These are phyloP conservation scores for Lactarius quietus DNA, from an alignment of 768 basidiomycete genomes.

Conservation along the genomic window DNA sequence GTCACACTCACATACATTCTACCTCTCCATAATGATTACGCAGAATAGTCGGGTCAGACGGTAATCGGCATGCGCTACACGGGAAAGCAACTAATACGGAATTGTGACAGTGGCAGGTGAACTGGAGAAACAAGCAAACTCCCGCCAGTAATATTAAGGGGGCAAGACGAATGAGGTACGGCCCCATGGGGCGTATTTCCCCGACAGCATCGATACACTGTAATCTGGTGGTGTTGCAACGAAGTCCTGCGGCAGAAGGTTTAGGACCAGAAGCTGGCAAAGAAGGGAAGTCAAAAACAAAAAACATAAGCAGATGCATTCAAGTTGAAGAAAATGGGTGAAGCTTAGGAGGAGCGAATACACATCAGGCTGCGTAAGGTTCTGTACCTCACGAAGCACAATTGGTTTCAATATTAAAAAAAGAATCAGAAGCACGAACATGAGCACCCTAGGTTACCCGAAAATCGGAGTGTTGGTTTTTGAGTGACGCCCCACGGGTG, in stretches of 20 bases:
- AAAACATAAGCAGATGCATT: too few species aligned
- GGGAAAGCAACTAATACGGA: too few species aligned
- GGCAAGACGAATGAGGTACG: not conserved
- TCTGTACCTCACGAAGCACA: not conserved
- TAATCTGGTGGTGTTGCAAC: too few species aligned
- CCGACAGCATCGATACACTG: too few species aligned
- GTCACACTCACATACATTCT: too few species aligned
- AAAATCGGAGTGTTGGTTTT: not conserved
- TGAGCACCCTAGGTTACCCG: too few species aligned
- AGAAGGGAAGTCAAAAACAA: too few species aligned
- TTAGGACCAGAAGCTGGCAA: too few species aligned
- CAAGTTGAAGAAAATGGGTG: not conserved
- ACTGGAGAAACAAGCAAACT: not conserved
- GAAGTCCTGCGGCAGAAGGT: too few species aligned
- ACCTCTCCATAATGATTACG: too few species aligned
- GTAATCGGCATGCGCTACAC: too few species aligned
- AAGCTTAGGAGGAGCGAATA: not conserved
- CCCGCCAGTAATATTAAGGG: not conserved
- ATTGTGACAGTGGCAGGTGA: not conserved
- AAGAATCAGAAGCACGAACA: not conserved
- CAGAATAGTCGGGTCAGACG: too few species aligned
- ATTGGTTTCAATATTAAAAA: not conserved
- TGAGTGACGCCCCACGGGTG: not conserved
- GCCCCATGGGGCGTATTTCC: not conserved
- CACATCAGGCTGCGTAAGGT: not conserved